These are phyloP conservation scores for Cunninghamia lanceolata DNA, from an alignment of 75 land plant genomes.

Conservation along the genomic window DNA sequence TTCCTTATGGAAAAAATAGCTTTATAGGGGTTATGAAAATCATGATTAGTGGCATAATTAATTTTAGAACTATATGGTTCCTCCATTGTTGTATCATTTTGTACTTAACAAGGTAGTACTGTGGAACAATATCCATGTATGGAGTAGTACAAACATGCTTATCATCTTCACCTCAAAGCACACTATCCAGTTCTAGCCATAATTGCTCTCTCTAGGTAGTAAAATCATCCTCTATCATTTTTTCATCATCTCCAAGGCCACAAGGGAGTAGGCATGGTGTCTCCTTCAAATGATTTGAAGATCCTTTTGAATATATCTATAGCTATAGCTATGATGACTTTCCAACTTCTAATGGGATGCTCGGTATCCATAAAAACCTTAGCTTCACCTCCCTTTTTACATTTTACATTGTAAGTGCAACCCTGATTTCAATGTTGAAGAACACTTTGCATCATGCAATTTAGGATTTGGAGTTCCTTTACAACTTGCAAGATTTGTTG, in stretches of 20 bases:
- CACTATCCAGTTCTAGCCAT: constrained; percentile 79
- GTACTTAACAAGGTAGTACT: constrained; percentile 63
- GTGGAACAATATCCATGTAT: constrained; percentile 67
- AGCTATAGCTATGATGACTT: too few relatives aligned
- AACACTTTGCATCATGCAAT: too few relatives aligned
- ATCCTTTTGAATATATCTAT: too few relatives aligned
- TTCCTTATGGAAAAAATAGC: constrained; percentile 63
- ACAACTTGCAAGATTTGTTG: too few relatives aligned
- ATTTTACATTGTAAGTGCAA: too few relatives aligned
- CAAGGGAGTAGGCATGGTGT: constrained; percentile 46
- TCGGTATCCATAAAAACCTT: too few relatives aligned
- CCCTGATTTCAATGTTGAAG: too few relatives aligned
- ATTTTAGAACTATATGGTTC: constrained; percentile 21
- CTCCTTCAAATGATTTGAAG: too few relatives aligned
- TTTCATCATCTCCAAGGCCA: constrained; percentile 75
- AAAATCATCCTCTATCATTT: constrained; percentile 74
- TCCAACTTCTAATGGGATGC: too few relatives aligned
- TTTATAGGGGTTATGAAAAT: constrained; percentile 80
- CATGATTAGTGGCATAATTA: constrained; percentile 58
- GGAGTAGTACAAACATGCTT: constrained; percentile 37
- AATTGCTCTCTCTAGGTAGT: constrained; percentile 70
- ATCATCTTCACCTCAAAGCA: constrained; percentile 69
- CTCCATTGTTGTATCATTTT: constrained; percentile 19
- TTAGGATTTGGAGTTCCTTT: too few relatives aligned
- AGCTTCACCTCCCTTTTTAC: too few relatives aligned